Evolutionary conservation across 2,329 filamentous ascomycete species (phyloP).

Genomic region (Bertia moriformis): DNA sequence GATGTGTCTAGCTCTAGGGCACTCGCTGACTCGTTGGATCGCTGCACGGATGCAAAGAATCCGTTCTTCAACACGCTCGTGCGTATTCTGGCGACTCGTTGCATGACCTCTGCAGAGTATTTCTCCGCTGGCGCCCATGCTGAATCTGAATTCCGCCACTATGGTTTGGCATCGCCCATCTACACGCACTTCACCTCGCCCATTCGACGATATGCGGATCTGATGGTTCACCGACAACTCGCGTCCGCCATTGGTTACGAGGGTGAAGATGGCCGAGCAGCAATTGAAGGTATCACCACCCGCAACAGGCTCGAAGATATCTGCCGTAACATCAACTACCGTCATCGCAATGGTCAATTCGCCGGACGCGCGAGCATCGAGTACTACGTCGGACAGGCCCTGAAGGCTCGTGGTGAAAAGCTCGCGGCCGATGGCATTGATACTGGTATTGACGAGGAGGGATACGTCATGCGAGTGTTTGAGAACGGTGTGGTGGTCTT

Average conservation of each 20-base stretch:
- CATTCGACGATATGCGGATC: constrained; percentile 92
- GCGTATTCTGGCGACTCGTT: constrained; percentile 90
- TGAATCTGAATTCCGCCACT: constrained; percentile 89
- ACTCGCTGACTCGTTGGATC: constrained; percentile 83
- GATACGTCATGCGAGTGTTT: constrained; percentile 1
- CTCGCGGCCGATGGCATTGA: neutral
- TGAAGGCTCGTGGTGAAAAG: constrained; percentile 52
- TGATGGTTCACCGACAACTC: constrained; percentile 84
- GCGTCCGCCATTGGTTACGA: constrained; percentile 92
- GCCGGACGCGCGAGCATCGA: constrained; percentile 87
- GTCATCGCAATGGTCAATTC: constrained; percentile 92
- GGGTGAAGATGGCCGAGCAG: constrained; percentile 13
- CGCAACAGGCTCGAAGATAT: constrained; percentile 78
- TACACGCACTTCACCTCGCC: constrained; percentile 98
- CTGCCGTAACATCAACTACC: constrained; percentile 95
- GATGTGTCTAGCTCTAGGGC: constrained; percentile 76
- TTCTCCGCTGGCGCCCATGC: constrained; percentile 89
- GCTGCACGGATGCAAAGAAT: constrained; percentile 63
- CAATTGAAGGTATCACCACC: constrained; percentile 69
- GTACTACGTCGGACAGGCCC: constrained; percentile 93
- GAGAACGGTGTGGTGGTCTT: constrained; percentile 1
- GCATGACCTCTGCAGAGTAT: constrained; percentile 99
- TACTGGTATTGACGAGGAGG: neutral
- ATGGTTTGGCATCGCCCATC: constrained; percentile 88
- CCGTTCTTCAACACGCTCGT: constrained; percentile 98